A percentile compares a stretch with the other conserved stretches of the same genome.
Conservation (phyloP, 148 eudicot genomes). For the Fagopyrum tataricum region DNA sequence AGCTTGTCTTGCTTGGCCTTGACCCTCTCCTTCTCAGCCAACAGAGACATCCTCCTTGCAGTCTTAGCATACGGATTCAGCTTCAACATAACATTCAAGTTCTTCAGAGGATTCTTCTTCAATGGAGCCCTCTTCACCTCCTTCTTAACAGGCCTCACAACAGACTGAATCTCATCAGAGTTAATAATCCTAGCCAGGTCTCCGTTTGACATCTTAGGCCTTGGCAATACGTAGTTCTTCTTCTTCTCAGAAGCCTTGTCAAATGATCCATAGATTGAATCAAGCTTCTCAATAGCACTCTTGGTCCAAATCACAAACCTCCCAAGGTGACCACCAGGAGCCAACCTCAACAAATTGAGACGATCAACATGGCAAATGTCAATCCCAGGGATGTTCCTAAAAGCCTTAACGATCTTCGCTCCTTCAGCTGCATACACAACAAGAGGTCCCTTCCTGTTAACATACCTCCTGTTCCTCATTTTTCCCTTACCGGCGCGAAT, state of each 20-base stretch:
- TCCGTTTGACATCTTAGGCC: slow-evolving; percentile 77
- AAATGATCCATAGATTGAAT: slow-evolving; percentile 63
- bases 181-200: slow-evolving; percentile 76
- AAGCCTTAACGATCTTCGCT: slow-evolving; percentile 65
- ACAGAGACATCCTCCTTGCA: slow-evolving; percentile 64
- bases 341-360: slow-evolving; percentile 61
- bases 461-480: slow-evolving; percentile 74
- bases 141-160: slow-evolving; percentile 76
- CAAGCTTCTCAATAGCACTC: slow-evolving; percentile 77
- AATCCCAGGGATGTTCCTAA: slow-evolving; percentile 68
- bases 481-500: slow-evolving; percentile 80
- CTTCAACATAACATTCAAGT: slow-evolving; percentile 65
- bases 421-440: slow-evolving; percentile 74
- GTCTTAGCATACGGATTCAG: slow-evolving; percentile 85
- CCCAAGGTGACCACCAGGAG: slow-evolving; percentile 86
- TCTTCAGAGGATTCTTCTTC: slow-evolving; percentile 94
- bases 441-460: slow-evolving; percentile 62
- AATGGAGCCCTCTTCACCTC: slow-evolving; percentile 59
- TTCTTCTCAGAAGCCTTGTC: slow-evolving; percentile 73
- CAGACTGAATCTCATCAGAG: slow-evolving; percentile 85
- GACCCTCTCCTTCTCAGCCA: slow-evolving; percentile 69
- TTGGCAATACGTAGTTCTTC: slow-evolving; percentile 57
- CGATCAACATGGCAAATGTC: slow-evolving; percentile 71
- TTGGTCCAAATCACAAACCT: slow-evolving; percentile 81
- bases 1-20: slow-evolving; percentile 70